phyloP scores from a whole-genome alignment of 306 rosid species.

The cucumber (Cucumis sativus) region DNA sequence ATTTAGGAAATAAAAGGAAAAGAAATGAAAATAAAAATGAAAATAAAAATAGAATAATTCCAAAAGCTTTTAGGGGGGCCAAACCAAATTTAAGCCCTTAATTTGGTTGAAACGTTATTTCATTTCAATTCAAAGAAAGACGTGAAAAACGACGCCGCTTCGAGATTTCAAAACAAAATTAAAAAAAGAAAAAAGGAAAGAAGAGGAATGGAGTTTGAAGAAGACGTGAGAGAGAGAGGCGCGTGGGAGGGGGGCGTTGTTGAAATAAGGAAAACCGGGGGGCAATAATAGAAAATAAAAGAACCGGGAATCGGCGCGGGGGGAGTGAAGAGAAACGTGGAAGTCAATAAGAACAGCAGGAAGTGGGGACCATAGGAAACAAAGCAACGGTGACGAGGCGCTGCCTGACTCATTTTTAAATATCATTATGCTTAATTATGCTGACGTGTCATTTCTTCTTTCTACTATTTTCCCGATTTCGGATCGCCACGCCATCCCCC shows the following conservation, averaged over 20 bases:
- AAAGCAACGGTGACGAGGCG: conserved; percentile 34
- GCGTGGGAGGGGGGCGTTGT: not conserved
- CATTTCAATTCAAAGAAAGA: not conserved
- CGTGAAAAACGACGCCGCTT: not conserved
- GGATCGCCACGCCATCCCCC: conserved; percentile 41
- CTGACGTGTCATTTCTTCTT: conserved; percentile 5
- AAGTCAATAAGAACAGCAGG: not conserved
- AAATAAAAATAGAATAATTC: not conserved
- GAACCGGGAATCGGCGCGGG: conserved; percentile 5
- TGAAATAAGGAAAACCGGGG: not conserved
- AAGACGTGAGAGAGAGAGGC: not conserved
- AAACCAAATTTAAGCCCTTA: not conserved
- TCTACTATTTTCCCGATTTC: conserved; percentile 16
- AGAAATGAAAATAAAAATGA: too few species aligned
- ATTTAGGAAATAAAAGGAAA: too few species aligned
- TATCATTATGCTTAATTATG: not conserved
- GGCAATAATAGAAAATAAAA: not conserved
- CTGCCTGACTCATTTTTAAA: conserved; percentile 14
- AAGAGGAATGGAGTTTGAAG: not conserved
- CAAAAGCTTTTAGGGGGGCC: not conserved
- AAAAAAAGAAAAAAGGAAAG: not conserved
- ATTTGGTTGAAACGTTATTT: not conserved
- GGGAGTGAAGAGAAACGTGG: not conserved
- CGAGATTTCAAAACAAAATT: not conserved
- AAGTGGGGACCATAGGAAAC: conserved; percentile 21